Percentiles rank a stretch among this genome's conserved stretches.
These are phyloP conservation scores for Aquilaria malaccensis DNA, from an alignment of 345 rosid genomes.

Conservation along the genomic window DNA sequence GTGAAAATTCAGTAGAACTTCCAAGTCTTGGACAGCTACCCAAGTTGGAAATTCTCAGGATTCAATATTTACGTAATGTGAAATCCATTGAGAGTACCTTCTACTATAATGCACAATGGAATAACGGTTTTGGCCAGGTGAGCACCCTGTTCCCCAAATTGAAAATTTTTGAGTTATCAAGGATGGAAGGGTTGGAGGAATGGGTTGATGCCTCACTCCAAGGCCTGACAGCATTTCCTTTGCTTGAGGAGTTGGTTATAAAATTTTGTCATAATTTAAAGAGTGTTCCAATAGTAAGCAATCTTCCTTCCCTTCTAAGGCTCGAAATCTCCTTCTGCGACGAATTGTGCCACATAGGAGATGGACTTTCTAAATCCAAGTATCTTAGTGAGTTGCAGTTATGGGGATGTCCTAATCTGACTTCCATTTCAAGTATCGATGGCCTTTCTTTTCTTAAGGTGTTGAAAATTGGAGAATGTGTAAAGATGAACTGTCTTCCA, in stretches of 20 bases:
- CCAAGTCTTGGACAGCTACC: constrained; percentile 2
- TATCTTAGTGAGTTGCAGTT: neutral
- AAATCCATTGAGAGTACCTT: neutral
- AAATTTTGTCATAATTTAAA: neutral
- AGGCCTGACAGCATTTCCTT: constrained; percentile 3
- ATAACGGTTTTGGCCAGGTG: neutral
- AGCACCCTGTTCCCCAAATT: neutral
- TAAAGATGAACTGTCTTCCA: neutral
- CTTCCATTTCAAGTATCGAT: neutral
- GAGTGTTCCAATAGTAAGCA: neutral
- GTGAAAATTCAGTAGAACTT: neutral
- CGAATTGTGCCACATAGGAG: neutral
- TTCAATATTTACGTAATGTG: neutral
- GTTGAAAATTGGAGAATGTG: neutral
- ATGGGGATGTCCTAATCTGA: neutral
- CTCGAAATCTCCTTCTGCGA: neutral
- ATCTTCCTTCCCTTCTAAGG: neutral
- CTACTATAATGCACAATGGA: neutral
- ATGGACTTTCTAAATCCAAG: neutral
- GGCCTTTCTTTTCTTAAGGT: neutral
- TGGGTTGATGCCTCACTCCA: neutral
- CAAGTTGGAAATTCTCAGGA: neutral
- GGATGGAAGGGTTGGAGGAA: neutral
- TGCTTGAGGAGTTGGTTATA: constrained; percentile 10
- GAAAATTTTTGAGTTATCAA: neutral